phyloP scores from a whole-genome alignment of 2,329 filamentous ascomycete genomes.

The Xylaria hypoxylon region DNA sequence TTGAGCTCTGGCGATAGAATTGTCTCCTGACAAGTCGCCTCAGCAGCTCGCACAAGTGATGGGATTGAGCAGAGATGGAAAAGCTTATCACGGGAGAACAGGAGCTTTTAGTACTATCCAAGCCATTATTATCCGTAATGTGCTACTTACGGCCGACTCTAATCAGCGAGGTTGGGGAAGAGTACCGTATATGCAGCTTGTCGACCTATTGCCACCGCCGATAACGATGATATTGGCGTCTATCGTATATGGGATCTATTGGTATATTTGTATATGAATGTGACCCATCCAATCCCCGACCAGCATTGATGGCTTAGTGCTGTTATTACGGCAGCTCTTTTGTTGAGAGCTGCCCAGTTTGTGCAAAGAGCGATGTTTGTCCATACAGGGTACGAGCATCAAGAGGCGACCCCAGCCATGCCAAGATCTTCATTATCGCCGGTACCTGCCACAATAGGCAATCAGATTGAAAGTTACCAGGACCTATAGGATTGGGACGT shows the following conservation, averaged over 20 bases:
- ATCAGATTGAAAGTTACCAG: constrained; percentile 23
- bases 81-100: constrained; percentile 4
- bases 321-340: constrained; percentile 18
- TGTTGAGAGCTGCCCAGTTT: constrained; percentile 32
- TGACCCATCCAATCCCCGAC: constrained; percentile 7
- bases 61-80: constrained; percentile 1
- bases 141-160: constrained; percentile 11
- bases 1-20: constrained; percentile 14
- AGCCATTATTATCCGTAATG: constrained; percentile 17
- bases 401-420: constrained; percentile 29
- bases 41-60: constrained; percentile 8
- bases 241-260: constrained; percentile 2
- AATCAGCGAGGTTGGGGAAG: constrained; percentile 26
- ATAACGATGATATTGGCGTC: constrained; percentile 23
- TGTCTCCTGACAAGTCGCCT: constrained; percentile 30
- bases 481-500: constrained; percentile 12
- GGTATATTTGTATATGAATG: constrained; percentile 1
- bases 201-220: constrained; percentile 23
- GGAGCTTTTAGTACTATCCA: constrained; percentile 35
- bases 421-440: constrained; percentile 34
- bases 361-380: constrained; percentile 15
- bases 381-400: not conserved
- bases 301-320: not conserved
- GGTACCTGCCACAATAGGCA: constrained; percentile 46
- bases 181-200: constrained; percentile 2